phyloP scores from a whole-genome alignment of 1,284 basidiomycete species.

The Melampsora americana region DNA sequence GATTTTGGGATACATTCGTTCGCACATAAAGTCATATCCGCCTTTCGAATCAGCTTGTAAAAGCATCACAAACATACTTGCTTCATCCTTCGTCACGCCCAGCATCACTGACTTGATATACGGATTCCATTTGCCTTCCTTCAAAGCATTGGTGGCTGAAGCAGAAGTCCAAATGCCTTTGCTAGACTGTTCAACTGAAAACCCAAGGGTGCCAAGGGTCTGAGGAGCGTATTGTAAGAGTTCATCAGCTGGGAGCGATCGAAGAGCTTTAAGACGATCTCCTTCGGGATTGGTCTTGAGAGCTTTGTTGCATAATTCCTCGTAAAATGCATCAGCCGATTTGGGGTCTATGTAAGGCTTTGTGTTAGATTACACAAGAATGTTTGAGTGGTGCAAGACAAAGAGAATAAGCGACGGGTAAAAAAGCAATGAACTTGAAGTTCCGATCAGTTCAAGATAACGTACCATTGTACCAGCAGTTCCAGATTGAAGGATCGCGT shows the following conservation, averaged over 20 bases:
- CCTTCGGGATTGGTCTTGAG: neutral
- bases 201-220: neutral
- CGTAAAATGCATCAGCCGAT: neutral
- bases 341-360: neutral
- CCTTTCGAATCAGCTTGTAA: conserved; percentile 23
- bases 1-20: neutral
- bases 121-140: conserved; percentile 37
- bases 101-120: conserved; percentile 34
- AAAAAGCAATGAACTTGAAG: neutral
- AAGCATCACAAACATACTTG: conserved; percentile 32
- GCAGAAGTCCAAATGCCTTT: conserved; percentile 10
- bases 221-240: conserved; percentile 4
- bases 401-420: neutral
- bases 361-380: neutral
- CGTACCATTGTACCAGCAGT: conserved; percentile 26
- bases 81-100: conserved; percentile 35
- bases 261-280: conserved; percentile 14
- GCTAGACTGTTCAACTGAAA: conserved; percentile 29
- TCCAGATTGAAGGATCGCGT: conserved; percentile 40
- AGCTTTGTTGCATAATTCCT: neutral
- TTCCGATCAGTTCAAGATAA: neutral
- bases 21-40: conserved; percentile 19
- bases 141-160: conserved; percentile 17
- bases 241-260: conserved; percentile 1
- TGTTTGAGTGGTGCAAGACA: neutral